These are phyloP conservation scores for Microdochium bolleyi DNA, from an alignment of 2,329 filamentous ascomycete species.

Conservation along the genomic window DNA sequence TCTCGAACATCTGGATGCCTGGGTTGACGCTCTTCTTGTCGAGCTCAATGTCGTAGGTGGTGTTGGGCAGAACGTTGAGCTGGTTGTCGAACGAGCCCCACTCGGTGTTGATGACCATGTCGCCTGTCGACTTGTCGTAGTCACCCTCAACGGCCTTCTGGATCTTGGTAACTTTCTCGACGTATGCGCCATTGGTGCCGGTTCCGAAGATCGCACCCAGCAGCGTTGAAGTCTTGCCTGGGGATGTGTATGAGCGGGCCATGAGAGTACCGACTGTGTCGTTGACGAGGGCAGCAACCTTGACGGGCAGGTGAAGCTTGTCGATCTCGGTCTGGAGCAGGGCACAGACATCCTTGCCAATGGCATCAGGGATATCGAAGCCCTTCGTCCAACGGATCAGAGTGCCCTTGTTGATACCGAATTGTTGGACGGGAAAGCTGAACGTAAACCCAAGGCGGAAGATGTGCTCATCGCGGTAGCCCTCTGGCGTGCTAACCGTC, in stretches of 20 bases:
- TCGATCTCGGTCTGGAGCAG: slow-evolving; percentile 88
- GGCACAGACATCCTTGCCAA: slow-evolving; percentile 91
- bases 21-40: slow-evolving; percentile 81
- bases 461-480: slow-evolving; percentile 63
- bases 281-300: slow-evolving; percentile 93
- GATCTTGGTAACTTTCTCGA: slow-evolving; percentile 82
- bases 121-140: slow-evolving; percentile 72
- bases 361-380: slow-evolving; percentile 89
- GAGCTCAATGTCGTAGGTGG: slow-evolving; percentile 70
- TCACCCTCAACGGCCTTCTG: slow-evolving; percentile 66
- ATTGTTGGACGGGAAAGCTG: slow-evolving; percentile 90
- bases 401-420: slow-evolving; percentile 89
- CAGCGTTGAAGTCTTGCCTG: slow-evolving; percentile 76
- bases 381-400: slow-evolving; percentile 98
- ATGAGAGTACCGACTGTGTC: slow-evolving; percentile 97
- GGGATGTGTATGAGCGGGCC: slow-evolving; percentile 92
- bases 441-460: slow-evolving; percentile 99
- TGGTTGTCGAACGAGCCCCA: slow-evolving; percentile 98
- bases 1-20: slow-evolving; percentile 97
- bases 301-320: slow-evolving; percentile 75
- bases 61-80: slow-evolving; percentile 79
- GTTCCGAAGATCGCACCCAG: slow-evolving; percentile 98
- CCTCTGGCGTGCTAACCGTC: slow-evolving; percentile 49
- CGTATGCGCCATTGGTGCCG: slow-evolving; percentile 93
- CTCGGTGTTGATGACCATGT: slow-evolving; percentile 98